These are phyloP conservation scores for Perilla frutescens DNA, from an alignment of 257 asterid genomes.

Conservation along the genomic window DNA sequence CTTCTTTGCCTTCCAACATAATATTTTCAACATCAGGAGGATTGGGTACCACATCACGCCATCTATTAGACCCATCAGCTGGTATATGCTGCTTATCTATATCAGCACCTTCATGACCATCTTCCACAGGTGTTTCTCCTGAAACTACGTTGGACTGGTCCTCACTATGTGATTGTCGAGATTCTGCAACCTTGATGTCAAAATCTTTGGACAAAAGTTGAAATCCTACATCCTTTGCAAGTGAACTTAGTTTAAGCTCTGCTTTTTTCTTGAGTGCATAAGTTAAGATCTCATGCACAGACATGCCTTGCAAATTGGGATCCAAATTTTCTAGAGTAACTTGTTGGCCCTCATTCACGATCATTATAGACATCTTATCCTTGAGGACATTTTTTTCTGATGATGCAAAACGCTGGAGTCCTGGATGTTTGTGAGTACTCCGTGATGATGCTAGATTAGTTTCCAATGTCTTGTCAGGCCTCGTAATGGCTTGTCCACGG, in stretches of 20 bases:
- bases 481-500: constrained; percentile 43
- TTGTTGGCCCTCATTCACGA: constrained; percentile 70
- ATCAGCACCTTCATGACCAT: constrained; percentile 38
- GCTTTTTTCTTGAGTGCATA: constrained; percentile 68
- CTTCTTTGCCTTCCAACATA: constrained; percentile 41
- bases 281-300: constrained; percentile 77
- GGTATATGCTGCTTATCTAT: constrained; percentile 35
- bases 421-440: constrained; percentile 53
- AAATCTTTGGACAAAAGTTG: constrained; percentile 86
- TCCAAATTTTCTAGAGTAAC: constrained; percentile 61
- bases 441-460: constrained; percentile 45
- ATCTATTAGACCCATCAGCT: constrained; percentile 37
- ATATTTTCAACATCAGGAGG: constrained; percentile 45
- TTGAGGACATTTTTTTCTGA: constrained; percentile 52
- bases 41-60: constrained; percentile 40
- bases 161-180: constrained; percentile 48
- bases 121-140: constrained; percentile 44
- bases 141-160: constrained; percentile 50
- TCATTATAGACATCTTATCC: constrained; percentile 73
- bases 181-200: constrained; percentile 59
- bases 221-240: constrained; percentile 90
- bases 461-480: constrained; percentile 43
- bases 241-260: constrained; percentile 73
- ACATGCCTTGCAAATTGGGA: constrained; percentile 71
- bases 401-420: constrained; percentile 49